Conservation (phyloP, 73 alveolate species). For the Breviolum minutum region DNA sequence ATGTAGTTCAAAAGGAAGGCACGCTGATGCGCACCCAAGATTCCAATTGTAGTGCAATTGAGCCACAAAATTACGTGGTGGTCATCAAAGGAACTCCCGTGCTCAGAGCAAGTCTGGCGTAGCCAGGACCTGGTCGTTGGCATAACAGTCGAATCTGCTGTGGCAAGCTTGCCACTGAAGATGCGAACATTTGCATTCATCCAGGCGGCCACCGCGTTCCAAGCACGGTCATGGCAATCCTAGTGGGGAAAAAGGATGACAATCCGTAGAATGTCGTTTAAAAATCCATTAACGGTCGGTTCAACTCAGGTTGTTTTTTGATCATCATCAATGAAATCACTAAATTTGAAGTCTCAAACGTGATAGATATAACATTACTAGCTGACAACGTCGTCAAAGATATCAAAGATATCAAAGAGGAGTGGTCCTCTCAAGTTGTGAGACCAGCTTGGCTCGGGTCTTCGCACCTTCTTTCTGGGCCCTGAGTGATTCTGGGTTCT, state of each 20-base stretch:
- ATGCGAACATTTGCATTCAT: neutral
- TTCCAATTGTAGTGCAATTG: neutral
- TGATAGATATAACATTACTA: no score
- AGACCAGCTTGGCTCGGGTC: neutral
- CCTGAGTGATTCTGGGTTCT: neutral
- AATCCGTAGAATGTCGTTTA: neutral
- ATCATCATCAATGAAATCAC: neutral
- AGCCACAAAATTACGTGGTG: neutral
- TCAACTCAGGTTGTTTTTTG: neutral
- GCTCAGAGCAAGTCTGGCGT: neutral
- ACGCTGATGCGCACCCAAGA: neutral
- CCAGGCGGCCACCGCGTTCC: neutral
- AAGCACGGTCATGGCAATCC: slow-evolving; percentile 23
- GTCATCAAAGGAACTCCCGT: neutral
- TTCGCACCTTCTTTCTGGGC: neutral
- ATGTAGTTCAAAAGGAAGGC: neutral
- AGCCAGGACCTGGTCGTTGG: neutral
- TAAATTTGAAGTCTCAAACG: neutral
- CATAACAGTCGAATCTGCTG: neutral
- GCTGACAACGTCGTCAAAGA: neutral
- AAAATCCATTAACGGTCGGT: neutral
- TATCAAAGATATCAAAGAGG: neutral
- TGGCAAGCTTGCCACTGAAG: neutral
- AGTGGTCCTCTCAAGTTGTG: neutral
- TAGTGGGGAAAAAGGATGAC: neutral